phyloP scores from a whole-genome alignment of 2,329 filamentous ascomycete species.

The Colletotrichum navitas region DNA sequence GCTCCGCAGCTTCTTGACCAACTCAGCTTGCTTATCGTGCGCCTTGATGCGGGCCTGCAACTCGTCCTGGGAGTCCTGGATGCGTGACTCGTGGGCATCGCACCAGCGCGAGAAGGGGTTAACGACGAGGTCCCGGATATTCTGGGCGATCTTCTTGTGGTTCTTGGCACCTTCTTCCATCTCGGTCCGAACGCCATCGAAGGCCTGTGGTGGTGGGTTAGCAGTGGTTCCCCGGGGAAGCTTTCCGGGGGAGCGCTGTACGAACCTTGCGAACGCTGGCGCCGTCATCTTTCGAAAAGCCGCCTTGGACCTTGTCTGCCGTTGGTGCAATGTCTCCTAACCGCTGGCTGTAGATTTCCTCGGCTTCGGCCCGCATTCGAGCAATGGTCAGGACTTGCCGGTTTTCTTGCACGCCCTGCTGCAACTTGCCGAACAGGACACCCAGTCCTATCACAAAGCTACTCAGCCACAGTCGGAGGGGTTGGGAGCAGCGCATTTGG shows the following conservation, averaged over 20 bases:
- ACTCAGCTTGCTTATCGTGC: slow-evolving; percentile 91
- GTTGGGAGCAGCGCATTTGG: slow-evolving; percentile 2
- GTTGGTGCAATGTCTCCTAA: slow-evolving; percentile 85
- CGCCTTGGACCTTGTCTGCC: slow-evolving; percentile 84
- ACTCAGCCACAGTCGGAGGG: slow-evolving; percentile 17
- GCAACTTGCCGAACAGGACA: slow-evolving; percentile 94
- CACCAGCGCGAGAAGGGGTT: slow-evolving; percentile 96
- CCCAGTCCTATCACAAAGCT: slow-evolving; percentile 73
- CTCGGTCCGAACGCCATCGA: slow-evolving; percentile 90
- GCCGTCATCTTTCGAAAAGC: slow-evolving; percentile 92
- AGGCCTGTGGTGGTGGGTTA: slow-evolving; percentile 71
- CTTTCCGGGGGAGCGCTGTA: slow-evolving; percentile 12
- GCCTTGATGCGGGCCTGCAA: slow-evolving; percentile 91
- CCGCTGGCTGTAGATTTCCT: slow-evolving; percentile 87
- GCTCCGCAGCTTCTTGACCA: slow-evolving; percentile 91
- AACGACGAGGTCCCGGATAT: slow-evolving; percentile 95
- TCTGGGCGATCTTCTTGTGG: slow-evolving; percentile 95
- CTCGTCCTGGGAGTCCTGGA: slow-evolving; percentile 95
- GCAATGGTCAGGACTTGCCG: slow-evolving; percentile 93
- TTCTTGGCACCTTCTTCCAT: slow-evolving; percentile 92
- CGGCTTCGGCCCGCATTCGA: slow-evolving; percentile 93
- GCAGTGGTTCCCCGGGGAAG: slow-evolving; percentile 33
- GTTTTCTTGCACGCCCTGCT: slow-evolving; percentile 96
- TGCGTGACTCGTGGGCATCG: slow-evolving; percentile 89
- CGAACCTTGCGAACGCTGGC: slow-evolving; percentile 87